phyloP scores from a whole-genome alignment of 495 filamentous ascomycete genomes.

The Penicillium alfredii region DNA sequence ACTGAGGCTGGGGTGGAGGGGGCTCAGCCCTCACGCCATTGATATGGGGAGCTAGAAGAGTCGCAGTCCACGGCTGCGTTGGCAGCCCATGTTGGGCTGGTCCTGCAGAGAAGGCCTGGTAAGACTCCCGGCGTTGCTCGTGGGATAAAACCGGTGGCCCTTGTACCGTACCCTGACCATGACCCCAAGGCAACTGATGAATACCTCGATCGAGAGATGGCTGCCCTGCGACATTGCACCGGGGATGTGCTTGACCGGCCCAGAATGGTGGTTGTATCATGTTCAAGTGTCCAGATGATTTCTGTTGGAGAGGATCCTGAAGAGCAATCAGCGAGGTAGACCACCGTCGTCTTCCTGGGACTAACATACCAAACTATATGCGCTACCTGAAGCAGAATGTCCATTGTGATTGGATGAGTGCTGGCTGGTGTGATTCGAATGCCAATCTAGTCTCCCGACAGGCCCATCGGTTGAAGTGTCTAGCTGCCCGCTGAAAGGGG shows the following conservation, averaged over 20 bases:
- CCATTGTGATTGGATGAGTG: conserved; percentile 3
- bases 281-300: neutral
- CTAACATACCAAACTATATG: conserved; percentile 12
- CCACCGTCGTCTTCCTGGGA: neutral
- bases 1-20: conserved; percentile 32
- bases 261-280: neutral
- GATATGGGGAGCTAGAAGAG: neutral
- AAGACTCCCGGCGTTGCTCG: too few relatives aligned
- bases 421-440: conserved; percentile 13
- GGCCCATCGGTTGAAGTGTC: conserved; percentile 10
- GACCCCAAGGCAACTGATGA: too few relatives aligned
- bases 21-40: conserved; percentile 59
- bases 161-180: too few relatives aligned
- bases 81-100: neutral
- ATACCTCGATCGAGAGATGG: too few relatives aligned
- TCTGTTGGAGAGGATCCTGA: neutral
- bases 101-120: too few relatives aligned
- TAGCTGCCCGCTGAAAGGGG: conserved; percentile 16
- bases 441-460: conserved; percentile 12
- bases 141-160: too few relatives aligned
- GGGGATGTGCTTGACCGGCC: neutral
- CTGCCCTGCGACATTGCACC: too few relatives aligned
- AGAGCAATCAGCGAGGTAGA: conserved; percentile 2
- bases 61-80: neutral
- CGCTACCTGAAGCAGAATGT: conserved; percentile 1